Percentiles rank a stretch among this genome's conserved stretches.
Conservation (phyloP, 2,329 filamentous ascomycete species). For the Claviceps purpurea region DNA sequence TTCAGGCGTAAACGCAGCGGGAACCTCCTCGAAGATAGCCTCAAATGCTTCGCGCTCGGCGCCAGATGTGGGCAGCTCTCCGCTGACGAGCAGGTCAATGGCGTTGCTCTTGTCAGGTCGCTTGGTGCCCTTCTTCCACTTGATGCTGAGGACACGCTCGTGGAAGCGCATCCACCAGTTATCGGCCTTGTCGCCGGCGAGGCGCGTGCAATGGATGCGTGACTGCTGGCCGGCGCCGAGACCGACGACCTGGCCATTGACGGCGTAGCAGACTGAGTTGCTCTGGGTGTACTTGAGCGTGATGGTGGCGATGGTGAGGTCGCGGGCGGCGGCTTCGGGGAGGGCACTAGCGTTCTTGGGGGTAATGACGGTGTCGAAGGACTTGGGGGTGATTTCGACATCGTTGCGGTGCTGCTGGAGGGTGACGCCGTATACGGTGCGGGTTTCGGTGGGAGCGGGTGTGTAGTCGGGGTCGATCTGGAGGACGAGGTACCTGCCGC, state of each 20-base stretch:
- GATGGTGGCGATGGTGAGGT: slow-evolving; percentile 90
- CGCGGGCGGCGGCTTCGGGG: slow-evolving; percentile 69
- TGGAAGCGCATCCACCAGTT: slow-evolving; percentile 99
- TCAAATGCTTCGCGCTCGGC: slow-evolving; percentile 80
- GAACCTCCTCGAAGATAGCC: slow-evolving; percentile 79
- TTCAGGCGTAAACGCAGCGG: slow-evolving; percentile 64
- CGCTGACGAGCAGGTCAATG: slow-evolving; percentile 87
- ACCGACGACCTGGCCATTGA: slow-evolving; percentile 86
- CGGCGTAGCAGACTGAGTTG: slow-evolving; percentile 96
- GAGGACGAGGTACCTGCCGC: slow-evolving; percentile 87
- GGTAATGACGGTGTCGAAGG: slow-evolving; percentile 74
- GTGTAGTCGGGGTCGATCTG: slow-evolving; percentile 84
- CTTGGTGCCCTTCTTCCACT: slow-evolving; percentile 98
- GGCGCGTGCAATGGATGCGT: slow-evolving; percentile 93
- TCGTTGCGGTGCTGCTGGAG: slow-evolving; percentile 90
- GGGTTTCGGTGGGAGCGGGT: slow-evolving; percentile 67
- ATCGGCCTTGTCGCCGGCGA: slow-evolving; percentile 95
- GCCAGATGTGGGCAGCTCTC: slow-evolving; percentile 71
- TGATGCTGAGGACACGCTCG: slow-evolving; percentile 70
- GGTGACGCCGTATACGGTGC: slow-evolving; percentile 81
- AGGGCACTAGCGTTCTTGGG: slow-evolving; percentile 65
- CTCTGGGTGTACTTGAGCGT: slow-evolving; percentile 98
- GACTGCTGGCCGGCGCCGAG: slow-evolving; percentile 95
- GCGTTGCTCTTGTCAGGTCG: slow-evolving; percentile 95
- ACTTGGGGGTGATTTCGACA: slow-evolving; percentile 68